phyloP scores from a whole-genome alignment of 768 basidiomycete genomes.

The Hysterangium stoloniferum region DNA sequence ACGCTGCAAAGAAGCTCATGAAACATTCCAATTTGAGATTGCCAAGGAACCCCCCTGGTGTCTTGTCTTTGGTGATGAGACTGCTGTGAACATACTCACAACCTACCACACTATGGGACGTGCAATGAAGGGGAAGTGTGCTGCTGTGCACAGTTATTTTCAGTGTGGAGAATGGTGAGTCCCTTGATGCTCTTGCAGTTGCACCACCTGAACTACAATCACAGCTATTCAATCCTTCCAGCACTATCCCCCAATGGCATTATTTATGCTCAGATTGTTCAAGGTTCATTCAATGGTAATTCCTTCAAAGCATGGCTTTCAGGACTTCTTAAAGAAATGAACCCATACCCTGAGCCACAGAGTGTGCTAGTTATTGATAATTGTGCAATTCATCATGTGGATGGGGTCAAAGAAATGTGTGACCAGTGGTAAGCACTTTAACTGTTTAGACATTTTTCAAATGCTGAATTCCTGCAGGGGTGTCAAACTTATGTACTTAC shows the following conservation, averaged over 20 bases:
- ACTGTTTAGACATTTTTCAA: no score
- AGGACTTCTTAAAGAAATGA: slow-evolving; percentile 29
- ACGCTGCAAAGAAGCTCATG: background rate
- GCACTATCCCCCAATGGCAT: slow-evolving; percentile 14
- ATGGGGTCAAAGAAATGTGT: slow-evolving; percentile 21
- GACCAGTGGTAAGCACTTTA: no score
- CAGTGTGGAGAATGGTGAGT: slow-evolving; percentile 6
- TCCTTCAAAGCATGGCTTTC: slow-evolving; percentile 27
- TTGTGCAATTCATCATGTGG: slow-evolving; percentile 27
- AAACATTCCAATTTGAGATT: background rate
- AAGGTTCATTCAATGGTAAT: slow-evolving; percentile 23
- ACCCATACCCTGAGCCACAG: slow-evolving; percentile 28
- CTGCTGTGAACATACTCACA: slow-evolving; percentile 1
- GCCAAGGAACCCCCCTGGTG: background rate
- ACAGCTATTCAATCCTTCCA: slow-evolving; percentile 29
- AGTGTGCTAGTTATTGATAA: slow-evolving; percentile 36
- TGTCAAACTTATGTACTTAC: no score
- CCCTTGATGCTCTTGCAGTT: background rate
- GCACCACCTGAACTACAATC: background rate
- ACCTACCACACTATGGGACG: slow-evolving; percentile 6
- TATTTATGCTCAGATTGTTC: slow-evolving; percentile 15
- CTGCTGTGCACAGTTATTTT: background rate
- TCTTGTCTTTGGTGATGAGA: slow-evolving; percentile 5
- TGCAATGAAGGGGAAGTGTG: slow-evolving; percentile 1
- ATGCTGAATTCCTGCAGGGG: no score